Base-by-base conservation (phyloP, 23 red algal genomes). In the Rhodosorus marinus region DNA sequence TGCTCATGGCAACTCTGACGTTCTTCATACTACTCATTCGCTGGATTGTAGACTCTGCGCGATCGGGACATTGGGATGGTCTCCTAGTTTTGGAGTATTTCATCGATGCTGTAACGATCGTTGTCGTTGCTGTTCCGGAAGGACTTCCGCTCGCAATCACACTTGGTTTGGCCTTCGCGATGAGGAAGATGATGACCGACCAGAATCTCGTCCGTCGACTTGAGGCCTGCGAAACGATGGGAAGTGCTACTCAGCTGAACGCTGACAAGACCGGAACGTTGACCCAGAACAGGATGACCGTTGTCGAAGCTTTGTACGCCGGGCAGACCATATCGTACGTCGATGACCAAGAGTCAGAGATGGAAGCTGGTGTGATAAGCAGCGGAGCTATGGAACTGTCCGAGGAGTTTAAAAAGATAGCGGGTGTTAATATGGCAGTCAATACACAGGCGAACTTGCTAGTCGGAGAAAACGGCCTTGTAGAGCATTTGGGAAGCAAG, bases 111-210 rank as follows among this genome's bases (percentile, higher is more conserved):
- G 45, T 92, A 4, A 79, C 83, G 24, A 92, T 92, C 63, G 66
- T 80, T 29, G 83, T 92, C 24, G 83, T 92, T 31, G 74, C 83
- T 33, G 81, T 92, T 34, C 83, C 83, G 14, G 83, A 92, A 50
- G 83, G 83, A 8, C 74, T 92, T 3, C 83, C 83, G 35, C 72
- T 92, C 11, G 83, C 83, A 1, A 79, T 92, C 30, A 80, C 74
- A 1, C 67, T 92, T 15, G 74, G 83, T 2, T 60, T 92, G 48
- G 83, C 83, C 6, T 92, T 92, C 64, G 83, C 83, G 24, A 80
- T 81, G 83, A 67, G 74, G 38, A 79, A 92, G 46, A 92, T 92
- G 83, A 92, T 92, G 83, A 65, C 81, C 54, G 83, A 92, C 26
- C 66, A 81, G 35, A 92, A 80, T 25, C 73, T 92, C 24, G 83